These are phyloP conservation scores for Rhizopus sp. DNA, from an alignment of 371 early-diverging fungal species.

Conservation along the genomic window DNA sequence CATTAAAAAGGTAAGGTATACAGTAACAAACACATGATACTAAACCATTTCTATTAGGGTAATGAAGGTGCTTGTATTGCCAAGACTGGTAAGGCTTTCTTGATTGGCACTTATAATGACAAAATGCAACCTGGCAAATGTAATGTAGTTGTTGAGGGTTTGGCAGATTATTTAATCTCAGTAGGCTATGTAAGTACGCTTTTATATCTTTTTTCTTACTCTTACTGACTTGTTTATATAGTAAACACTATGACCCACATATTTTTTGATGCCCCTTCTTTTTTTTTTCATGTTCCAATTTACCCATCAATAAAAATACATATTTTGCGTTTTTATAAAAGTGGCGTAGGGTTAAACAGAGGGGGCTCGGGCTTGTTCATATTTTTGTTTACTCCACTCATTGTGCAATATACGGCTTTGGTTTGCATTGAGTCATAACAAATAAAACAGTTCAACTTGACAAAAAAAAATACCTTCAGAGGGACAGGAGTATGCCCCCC, in stretches of 20 bases:
- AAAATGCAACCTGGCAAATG: constrained; percentile 73
- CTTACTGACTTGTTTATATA: constrained; percentile 3
- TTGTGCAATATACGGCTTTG: too few relatives aligned
- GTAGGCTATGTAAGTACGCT: constrained; percentile 63
- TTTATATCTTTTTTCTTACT: background rate
- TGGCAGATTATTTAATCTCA: constrained; percentile 83
- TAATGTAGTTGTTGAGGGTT: constrained; percentile 74
- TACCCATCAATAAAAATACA: background rate
- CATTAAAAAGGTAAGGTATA: constrained; percentile 71
- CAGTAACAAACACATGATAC: constrained; percentile 4
- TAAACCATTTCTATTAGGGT: constrained; percentile 46
- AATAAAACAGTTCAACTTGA: too few relatives aligned
- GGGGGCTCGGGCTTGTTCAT: too few relatives aligned
- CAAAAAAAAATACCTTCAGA: too few relatives aligned
- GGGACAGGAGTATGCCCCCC: too few relatives aligned
- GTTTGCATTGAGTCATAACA: too few relatives aligned
- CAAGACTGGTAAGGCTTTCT: constrained; percentile 82
- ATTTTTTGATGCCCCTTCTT: background rate
- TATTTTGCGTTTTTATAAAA: background rate
- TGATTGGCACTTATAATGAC: constrained; percentile 74
- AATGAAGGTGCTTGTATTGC: constrained; percentile 71
- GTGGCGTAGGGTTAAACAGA: too few relatives aligned
- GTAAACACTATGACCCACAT: constrained; percentile 12
- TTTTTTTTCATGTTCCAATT: background rate
- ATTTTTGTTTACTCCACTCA: too few relatives aligned